Evolutionary conservation across 192 early-diverging fungal genomes (phyloP).

Genomic region (Coemansia sp.): DNA sequence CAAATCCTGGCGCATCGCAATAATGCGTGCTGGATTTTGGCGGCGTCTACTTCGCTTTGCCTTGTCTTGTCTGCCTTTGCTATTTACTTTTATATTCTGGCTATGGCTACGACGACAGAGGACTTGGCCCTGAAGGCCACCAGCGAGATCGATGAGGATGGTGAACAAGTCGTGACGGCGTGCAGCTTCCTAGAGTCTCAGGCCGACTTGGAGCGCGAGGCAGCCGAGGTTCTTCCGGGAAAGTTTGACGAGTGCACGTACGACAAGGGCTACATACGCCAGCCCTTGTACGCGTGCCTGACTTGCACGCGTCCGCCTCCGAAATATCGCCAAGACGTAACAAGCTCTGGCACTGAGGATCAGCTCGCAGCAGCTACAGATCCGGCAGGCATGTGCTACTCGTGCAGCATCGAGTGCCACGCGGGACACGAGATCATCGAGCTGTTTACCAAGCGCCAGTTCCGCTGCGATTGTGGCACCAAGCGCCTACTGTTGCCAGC

Average conservation of each 20-base stretch:
- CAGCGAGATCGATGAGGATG: neutral
- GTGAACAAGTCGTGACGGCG: slow-evolving; percentile 36
- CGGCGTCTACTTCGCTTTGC: too few species aligned
- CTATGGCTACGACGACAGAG: neutral
- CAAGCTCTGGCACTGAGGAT: neutral
- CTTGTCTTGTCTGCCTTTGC: neutral
- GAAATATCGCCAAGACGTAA: slow-evolving; percentile 10
- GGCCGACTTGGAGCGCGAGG: slow-evolving; percentile 54
- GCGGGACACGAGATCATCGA: slow-evolving; percentile 81
- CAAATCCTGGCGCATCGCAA: too few species aligned
- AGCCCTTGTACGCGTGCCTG: slow-evolving; percentile 81
- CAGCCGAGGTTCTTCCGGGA: slow-evolving; percentile 62
- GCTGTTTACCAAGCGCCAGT: slow-evolving; percentile 81
- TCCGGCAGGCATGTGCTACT: slow-evolving; percentile 72
- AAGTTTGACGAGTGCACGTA: slow-evolving; percentile 79
- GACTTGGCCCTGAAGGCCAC: neutral
- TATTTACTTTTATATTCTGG: neutral
- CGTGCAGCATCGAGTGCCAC: slow-evolving; percentile 80
- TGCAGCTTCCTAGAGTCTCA: slow-evolving; percentile 31
- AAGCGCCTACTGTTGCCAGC: slow-evolving; percentile 26
- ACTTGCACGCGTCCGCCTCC: slow-evolving; percentile 63
- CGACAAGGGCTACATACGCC: slow-evolving; percentile 73
- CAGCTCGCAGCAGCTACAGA: slow-evolving; percentile 1
- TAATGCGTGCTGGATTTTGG: too few species aligned
- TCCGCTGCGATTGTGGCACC: slow-evolving; percentile 92